A percentile compares a stretch with the other conserved stretches of the same genome.
Evolutionary conservation across 805 yeast species (phyloP).

Genomic region (Lachancea kluyveri): DNA sequence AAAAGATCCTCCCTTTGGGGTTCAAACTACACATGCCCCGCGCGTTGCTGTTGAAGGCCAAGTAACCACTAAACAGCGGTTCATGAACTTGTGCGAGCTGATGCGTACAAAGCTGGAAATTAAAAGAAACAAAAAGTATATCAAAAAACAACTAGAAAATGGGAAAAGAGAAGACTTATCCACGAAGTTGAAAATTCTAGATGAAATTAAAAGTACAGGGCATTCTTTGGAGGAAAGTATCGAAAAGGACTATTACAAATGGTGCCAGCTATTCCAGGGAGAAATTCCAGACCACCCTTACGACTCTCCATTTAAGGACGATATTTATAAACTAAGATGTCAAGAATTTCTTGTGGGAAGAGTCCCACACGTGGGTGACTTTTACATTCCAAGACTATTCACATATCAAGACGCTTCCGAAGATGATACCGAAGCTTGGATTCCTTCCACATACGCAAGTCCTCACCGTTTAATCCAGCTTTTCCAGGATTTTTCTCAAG

Average conservation of each 20-base stretch:
- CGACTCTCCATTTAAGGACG: slow-evolving; percentile 24
- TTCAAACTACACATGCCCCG: slow-evolving; percentile 24
- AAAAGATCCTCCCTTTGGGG: slow-evolving; percentile 24
- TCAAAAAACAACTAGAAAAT: slow-evolving; percentile 17
- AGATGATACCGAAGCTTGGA: slow-evolving; percentile 7
- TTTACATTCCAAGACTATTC: slow-evolving; percentile 26
- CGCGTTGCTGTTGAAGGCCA: slow-evolving; percentile 23
- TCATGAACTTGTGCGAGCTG: slow-evolving; percentile 20
- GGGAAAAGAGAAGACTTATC: slow-evolving; percentile 22
- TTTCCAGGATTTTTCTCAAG: slow-evolving; percentile 19
- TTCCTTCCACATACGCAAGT: slow-evolving; percentile 18
- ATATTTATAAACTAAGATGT: slow-evolving; percentile 22
- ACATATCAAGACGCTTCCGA: slow-evolving; percentile 15
- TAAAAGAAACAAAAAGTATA: slow-evolving; percentile 20
- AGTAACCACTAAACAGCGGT: slow-evolving; percentile 17
- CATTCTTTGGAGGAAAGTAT: slow-evolving; percentile 2
- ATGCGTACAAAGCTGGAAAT: slow-evolving; percentile 21
- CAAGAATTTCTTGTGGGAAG: slow-evolving; percentile 29
- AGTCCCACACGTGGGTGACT: slow-evolving; percentile 28
- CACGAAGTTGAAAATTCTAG: slow-evolving; percentile 15
- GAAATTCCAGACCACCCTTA: slow-evolving; percentile 25
- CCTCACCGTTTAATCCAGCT: slow-evolving; percentile 13
- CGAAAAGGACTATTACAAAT: slow-evolving; percentile 19
- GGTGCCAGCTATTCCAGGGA: slow-evolving; percentile 21
- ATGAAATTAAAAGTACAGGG: slow-evolving; percentile 13